Base-by-base conservation (phyloP, 768 basidiomycete species). In the Podaxis carcinomalis region DNA sequence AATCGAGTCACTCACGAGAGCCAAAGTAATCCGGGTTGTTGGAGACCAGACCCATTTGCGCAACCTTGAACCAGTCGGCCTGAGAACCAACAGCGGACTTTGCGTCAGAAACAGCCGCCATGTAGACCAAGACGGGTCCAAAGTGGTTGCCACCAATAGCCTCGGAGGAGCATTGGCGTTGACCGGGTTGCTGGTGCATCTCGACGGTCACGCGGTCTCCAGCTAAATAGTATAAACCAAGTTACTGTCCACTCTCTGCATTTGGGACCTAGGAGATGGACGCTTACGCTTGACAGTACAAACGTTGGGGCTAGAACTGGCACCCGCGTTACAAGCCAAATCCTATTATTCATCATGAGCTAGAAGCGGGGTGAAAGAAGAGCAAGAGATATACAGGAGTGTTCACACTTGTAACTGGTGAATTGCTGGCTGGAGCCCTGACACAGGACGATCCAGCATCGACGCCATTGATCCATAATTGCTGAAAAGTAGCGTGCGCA, bases 401-500 rank as follows among this genome's bases (percentile, higher is more conserved):
- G 14, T 72, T 69, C 35, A 78, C 77, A 57, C 69, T 72, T 6
- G 79, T 78, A 10, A 81, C 78, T 4, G 82, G 82, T 32, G 67
- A 74, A 72, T 84, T 84, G 67, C 74, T 79, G 19, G 65, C 64
- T 2, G 80, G 80, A 19, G 72, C 60, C 27, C 83, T 78, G 28
- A 77, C 78, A 65, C 82, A 84, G 54, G 77, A 75, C 35, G 67
- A 71, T 52, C 78, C 80, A 61, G 77, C 75, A 65, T 82, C 81
- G 27, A 80, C 77, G 56, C 74, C 75, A 56, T 80, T 80, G 54
- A 82, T 74, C 81, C 82, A 83, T 52, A 84, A 65, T 62, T 82
- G 74, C 67, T 84, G 82, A 74, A 79, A 84, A 3, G 82, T 83
- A 32, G 82, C 78, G 66, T 83, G 81, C 4, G 81, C 80, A 27